Evolutionary conservation across 23 red algal genomes (phyloP).

Genomic region (Chondrus crispus): DNA sequence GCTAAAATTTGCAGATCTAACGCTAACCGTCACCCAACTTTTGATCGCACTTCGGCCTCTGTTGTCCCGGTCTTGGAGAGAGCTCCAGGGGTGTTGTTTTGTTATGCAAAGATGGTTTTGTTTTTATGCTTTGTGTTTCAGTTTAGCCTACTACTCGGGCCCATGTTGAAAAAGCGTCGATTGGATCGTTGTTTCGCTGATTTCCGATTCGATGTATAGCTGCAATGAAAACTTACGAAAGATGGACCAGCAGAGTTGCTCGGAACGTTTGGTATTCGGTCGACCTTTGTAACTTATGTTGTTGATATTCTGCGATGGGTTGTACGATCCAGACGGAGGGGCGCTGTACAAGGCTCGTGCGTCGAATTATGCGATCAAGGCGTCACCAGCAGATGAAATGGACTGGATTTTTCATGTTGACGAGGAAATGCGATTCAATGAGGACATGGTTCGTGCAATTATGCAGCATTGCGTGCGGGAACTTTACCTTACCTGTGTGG

Average conservation of each 20-base stretch:
- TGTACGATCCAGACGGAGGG: constrained; percentile 36
- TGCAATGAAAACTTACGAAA: background rate
- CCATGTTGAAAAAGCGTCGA: background rate
- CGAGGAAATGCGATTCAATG: constrained; percentile 70
- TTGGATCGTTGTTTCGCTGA: background rate
- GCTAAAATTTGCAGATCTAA: too few relatives aligned
- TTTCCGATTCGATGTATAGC: constrained; percentile 3
- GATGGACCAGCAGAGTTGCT: background rate
- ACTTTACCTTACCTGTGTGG: constrained; percentile 17
- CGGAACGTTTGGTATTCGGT: background rate
- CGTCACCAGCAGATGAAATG: constrained; percentile 1
- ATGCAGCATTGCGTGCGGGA: constrained; percentile 41
- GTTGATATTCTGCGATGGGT: background rate
- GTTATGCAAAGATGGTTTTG: background rate
- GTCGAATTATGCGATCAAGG: constrained; percentile 58
- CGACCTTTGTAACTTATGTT: background rate
- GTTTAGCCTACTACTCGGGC: constrained; percentile 1
- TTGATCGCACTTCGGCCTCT: background rate
- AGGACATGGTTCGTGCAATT: constrained; percentile 39
- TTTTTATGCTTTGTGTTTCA: constrained; percentile 45
- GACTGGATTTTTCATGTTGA: constrained; percentile 80
- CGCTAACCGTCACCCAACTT: background rate
- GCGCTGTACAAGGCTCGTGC: constrained; percentile 68
- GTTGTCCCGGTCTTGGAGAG: background rate
- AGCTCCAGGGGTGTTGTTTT: background rate